These are phyloP conservation scores for Zizania palustris DNA, from an alignment of 202 grass and related monocot species.

Conservation along the genomic window DNA sequence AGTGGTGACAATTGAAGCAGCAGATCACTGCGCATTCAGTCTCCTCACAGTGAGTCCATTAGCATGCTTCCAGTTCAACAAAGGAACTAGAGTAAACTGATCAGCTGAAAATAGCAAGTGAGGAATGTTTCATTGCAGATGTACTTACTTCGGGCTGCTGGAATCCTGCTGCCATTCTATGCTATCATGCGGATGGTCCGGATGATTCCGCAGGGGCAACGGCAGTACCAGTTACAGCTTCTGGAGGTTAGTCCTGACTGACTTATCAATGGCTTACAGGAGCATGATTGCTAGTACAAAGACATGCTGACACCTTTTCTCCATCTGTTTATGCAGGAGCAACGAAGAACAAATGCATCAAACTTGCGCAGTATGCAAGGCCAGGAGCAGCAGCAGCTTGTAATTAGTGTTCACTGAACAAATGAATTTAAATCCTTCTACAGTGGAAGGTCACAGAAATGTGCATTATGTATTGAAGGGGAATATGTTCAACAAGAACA, in stretches of 20 bases:
- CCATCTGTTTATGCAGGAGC: slow-evolving; percentile 45
- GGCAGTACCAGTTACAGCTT: slow-evolving; percentile 56
- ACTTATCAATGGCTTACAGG: background rate
- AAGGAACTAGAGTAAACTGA: background rate
- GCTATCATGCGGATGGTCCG: slow-evolving; percentile 63
- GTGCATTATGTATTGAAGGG: slow-evolving; percentile 20
- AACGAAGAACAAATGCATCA: slow-evolving; percentile 56
- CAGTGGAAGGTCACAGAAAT: slow-evolving; percentile 10
- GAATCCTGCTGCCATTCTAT: slow-evolving; percentile 81
- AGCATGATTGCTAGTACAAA: background rate
- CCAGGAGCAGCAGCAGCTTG: slow-evolving; percentile 39
- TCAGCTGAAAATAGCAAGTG: slow-evolving; percentile 24
- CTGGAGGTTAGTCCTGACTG: slow-evolving; percentile 51
- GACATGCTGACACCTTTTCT: slow-evolving; percentile 9
- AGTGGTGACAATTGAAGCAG: slow-evolving; percentile 48
- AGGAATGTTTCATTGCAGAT: slow-evolving; percentile 45
- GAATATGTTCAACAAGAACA: slow-evolving; percentile 17
- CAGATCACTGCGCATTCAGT: slow-evolving; percentile 63
- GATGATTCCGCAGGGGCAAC: slow-evolving; percentile 58
- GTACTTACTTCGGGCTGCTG: slow-evolving; percentile 68
- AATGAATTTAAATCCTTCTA: slow-evolving; percentile 18
- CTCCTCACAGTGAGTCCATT: slow-evolving; percentile 61
- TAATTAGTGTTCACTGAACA: slow-evolving; percentile 44
- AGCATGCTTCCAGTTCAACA: background rate
- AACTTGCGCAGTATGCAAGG: slow-evolving; percentile 18